phyloP scores from a whole-genome alignment of 2,329 filamentous ascomycete genomes.

The Alternaria consortialis region DNA sequence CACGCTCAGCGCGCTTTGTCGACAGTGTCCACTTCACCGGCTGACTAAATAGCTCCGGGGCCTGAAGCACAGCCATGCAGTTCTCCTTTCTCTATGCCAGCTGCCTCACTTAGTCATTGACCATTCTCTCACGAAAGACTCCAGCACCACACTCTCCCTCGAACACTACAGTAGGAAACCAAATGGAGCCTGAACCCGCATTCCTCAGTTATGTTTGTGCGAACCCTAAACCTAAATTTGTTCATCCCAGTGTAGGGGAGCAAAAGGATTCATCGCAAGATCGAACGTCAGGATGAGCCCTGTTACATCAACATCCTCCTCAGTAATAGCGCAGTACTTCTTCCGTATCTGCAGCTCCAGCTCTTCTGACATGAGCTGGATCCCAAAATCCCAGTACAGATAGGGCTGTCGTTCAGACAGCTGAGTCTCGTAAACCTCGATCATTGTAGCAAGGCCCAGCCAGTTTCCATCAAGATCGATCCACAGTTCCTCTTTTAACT shows the following conservation, averaged over 20 bases:
- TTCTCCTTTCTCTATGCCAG: no score
- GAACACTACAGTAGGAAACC: background rate
- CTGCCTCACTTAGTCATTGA: no score
- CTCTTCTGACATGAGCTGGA: background rate
- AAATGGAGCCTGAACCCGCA: background rate
- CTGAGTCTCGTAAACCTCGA: background rate
- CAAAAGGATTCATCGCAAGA: background rate
- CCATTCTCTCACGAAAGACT: background rate
- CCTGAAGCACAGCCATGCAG: no score
- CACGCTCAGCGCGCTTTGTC: no score
- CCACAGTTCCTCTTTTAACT: background rate
- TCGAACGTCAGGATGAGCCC: background rate
- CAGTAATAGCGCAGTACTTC: background rate
- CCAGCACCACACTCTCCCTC: background rate
- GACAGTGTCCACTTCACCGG: no score
- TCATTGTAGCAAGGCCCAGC: background rate
- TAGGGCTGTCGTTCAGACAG: background rate
- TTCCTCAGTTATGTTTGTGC: background rate
- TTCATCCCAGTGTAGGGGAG: background rate
- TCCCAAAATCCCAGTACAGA: background rate
- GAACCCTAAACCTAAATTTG: background rate
- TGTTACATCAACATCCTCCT: background rate
- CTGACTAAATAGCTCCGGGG: no score
- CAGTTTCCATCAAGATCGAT: background rate
- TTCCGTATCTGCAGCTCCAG: background rate